Evolutionary conservation across 805 yeast species (phyloP), one percentile per base, ranked within the genome.

Genomic region (Isabelozyma pseudorhagii): DNA sequence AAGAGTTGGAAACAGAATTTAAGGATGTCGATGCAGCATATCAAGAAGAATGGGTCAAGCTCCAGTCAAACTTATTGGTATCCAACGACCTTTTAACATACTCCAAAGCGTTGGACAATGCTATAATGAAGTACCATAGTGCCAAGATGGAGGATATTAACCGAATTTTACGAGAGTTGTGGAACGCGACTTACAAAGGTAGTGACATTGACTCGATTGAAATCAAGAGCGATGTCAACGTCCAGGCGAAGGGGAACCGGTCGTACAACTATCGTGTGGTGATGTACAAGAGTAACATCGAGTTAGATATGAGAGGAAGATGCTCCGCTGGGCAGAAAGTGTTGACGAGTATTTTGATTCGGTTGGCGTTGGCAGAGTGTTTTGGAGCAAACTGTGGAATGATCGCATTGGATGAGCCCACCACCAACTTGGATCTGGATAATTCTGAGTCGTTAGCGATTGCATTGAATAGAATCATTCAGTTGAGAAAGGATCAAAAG

Each of bases 321-420:
- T 94, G 99, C 65, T 89, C 97, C 1, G 98, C 99, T 0, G 99
- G 99, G 0, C 99, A 94, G 67, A 89, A 91, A 60, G 97, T 94
- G 4, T 69, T 94, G 43, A 97, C 98, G 0, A 86, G 96, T 39
- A 92, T 94, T 44, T 83, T 94, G 31, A 93, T 94, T 49, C 77
- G 99, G 48, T 70, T 94, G 49, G 97, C 97, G 0, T 72, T 94
- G 44, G 94, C 98, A 1, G 98, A 94, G 67, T 89, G 97, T 60
- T 93, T 94, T 72, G 98, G 99, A 7, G 78, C 84, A 1, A 89
- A 88, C 62, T 93, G 97, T 72, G 99, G 99, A 45, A 87, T 94
- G 68, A 89, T 94, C 58, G 96, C 98, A 0, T 75, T 94, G 39
- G 99, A 94, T 68, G 99, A 94, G 69, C 99, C 99, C 8, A 94